phyloP scores from a whole-genome alignment of 192 early-diverging fungal species.

The Entrophospora sp. region DNA sequence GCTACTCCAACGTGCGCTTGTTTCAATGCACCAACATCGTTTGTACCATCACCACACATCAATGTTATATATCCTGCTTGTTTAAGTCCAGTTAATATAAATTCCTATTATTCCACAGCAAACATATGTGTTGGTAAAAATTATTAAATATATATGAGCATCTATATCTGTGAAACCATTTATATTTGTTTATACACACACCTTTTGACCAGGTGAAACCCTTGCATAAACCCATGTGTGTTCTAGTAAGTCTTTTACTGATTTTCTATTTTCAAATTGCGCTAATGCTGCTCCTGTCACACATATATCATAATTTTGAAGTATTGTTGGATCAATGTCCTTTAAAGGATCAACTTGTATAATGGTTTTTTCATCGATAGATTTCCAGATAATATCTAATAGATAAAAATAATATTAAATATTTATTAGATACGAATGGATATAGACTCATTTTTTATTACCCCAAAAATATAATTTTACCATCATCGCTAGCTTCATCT shows the following conservation, averaged over 20 bases:
- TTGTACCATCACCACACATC: slow-evolving; percentile 99
- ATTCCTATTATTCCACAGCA: slow-evolving; percentile 54
- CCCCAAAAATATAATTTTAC: background rate
- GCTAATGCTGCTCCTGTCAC: slow-evolving; percentile 87
- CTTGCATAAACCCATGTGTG: slow-evolving; percentile 94
- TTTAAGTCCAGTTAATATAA: slow-evolving; percentile 85
- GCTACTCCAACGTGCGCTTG: slow-evolving; percentile 98
- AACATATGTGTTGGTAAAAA: background rate
- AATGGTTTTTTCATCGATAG: slow-evolving; percentile 72
- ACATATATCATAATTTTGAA: slow-evolving; percentile 86
- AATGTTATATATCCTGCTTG: slow-evolving; percentile 85
- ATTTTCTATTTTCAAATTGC: slow-evolving; percentile 49
- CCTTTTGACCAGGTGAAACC: slow-evolving; percentile 92
- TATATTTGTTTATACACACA: slow-evolving; percentile 11
- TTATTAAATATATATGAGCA: background rate
- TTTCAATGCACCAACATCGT: slow-evolving; percentile 98
- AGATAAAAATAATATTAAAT: too few species aligned
- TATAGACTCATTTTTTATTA: background rate
- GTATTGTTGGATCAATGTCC: slow-evolving; percentile 45
- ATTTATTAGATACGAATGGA: background rate
- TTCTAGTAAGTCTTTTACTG: slow-evolving; percentile 52
- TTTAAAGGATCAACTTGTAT: slow-evolving; percentile 53
- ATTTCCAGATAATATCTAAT: slow-evolving; percentile 59
- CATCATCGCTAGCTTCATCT: slow-evolving; percentile 31
- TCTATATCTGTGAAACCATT: background rate